A percentile compares a stretch with the other conserved stretches of the same genome.
These are phyloP conservation scores for Aspergillus sp. DNA, from an alignment of 2,329 filamentous ascomycete genomes.

Conservation along the genomic window DNA sequence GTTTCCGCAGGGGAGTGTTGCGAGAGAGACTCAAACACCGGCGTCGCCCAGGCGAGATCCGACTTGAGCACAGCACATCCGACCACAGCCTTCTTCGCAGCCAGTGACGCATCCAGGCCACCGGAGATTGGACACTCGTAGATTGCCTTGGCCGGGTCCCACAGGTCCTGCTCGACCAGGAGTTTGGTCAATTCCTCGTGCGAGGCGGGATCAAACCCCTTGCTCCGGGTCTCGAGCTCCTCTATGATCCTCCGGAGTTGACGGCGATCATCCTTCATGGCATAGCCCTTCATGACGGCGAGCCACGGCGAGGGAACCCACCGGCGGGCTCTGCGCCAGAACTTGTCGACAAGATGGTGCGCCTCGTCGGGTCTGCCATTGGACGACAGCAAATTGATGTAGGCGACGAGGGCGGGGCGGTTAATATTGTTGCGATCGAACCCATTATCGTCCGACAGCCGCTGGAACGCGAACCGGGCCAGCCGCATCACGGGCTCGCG, in stretches of 20 bases:
- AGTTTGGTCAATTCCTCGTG: constrained; percentile 50
- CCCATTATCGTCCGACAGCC: constrained; percentile 33
- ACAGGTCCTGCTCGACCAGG: constrained; percentile 50
- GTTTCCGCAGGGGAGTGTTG: constrained; percentile 43
- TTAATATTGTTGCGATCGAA: constrained; percentile 29
- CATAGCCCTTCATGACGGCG: constrained; percentile 52
- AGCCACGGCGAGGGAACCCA: constrained; percentile 35
- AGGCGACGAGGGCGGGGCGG: constrained; percentile 33
- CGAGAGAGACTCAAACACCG: constrained; percentile 45
- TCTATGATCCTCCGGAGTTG: constrained; percentile 49
- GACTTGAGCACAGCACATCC: constrained; percentile 52
- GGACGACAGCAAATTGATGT: constrained; percentile 43
- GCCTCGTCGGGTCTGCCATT: constrained; percentile 51
- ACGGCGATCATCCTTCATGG: constrained; percentile 47
- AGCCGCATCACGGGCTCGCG: constrained; percentile 29
- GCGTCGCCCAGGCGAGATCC: constrained; percentile 53
- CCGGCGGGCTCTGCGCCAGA: constrained; percentile 26
- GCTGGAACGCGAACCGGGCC: constrained; percentile 29
- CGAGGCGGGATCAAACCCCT: constrained; percentile 31
- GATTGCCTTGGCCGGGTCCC: constrained; percentile 58
- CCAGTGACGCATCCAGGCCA: constrained; percentile 32
- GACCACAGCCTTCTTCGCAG: constrained; percentile 48
- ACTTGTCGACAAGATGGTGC: constrained; percentile 35
- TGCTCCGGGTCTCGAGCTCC: constrained; percentile 46
- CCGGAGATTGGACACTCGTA: constrained; percentile 48